Percentiles rank a stretch among this genome's conserved stretches.
Conservation (phyloP, 2,329 filamentous ascomycete genomes). For the Mollisiaceae sp. region DNA sequence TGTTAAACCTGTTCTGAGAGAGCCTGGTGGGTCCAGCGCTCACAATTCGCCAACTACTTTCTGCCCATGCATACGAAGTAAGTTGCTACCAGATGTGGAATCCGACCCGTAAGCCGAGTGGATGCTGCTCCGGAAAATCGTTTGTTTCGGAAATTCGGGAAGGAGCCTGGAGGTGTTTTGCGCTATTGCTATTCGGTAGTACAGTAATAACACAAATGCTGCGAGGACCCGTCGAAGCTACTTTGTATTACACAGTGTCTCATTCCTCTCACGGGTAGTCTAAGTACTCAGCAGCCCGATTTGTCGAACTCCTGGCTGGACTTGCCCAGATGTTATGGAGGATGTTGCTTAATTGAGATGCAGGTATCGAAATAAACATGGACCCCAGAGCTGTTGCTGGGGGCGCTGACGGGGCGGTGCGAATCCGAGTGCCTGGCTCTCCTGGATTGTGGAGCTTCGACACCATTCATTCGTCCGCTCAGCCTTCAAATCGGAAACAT, state of each 20-base stretch:
- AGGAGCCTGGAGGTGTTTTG: neutral
- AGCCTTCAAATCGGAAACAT: constrained; percentile 9
- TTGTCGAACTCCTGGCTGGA: neutral
- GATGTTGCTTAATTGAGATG: neutral
- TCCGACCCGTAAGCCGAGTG: neutral
- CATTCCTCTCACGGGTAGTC: neutral
- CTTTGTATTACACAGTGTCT: neutral
- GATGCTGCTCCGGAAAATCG: constrained; percentile 4
- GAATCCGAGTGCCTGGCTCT: neutral
- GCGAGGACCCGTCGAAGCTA: constrained; percentile 2
- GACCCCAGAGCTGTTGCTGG: neutral
- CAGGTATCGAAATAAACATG: neutral
- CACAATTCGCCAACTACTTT: neutral
- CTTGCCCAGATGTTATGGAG: neutral
- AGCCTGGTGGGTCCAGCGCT: neutral
- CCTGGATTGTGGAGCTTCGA: neutral
- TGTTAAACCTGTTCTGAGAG: neutral
- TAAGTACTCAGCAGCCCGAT: neutral
- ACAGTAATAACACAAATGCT: neutral
- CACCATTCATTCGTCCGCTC: neutral
- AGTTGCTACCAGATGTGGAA: neutral
- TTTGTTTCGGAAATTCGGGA: neutral
- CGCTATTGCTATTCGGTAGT: neutral
- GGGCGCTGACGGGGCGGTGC: constrained; percentile 7
- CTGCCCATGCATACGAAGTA: neutral